Evolutionary conservation across 192 early-diverging fungal genomes (phyloP).

Genomic region (Umbelopsis ramanniana): DNA sequence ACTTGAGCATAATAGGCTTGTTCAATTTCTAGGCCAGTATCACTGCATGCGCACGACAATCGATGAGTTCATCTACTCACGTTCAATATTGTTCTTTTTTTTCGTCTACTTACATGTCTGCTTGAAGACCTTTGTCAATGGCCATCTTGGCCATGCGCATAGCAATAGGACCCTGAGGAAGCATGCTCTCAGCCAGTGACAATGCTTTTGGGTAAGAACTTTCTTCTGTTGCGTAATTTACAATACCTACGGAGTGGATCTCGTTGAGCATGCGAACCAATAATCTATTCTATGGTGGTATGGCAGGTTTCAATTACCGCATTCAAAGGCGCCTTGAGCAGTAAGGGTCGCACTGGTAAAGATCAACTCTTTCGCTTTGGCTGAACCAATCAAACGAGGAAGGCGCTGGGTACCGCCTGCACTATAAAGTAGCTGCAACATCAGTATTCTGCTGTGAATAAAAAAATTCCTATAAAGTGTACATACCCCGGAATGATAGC

Average conservation of each 20-base stretch:
- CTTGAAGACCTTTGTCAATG: slow-evolving; percentile 78
- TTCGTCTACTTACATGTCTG: slow-evolving; percentile 73
- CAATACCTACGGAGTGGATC: slow-evolving; percentile 59
- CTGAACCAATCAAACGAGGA: slow-evolving; percentile 81
- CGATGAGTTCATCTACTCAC: background rate
- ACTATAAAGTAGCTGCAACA: slow-evolving; percentile 39
- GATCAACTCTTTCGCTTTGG: slow-evolving; percentile 92
- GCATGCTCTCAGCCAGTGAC: slow-evolving; percentile 76
- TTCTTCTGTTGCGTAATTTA: slow-evolving; percentile 76
- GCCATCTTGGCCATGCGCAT: slow-evolving; percentile 91
- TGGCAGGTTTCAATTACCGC: slow-evolving; percentile 44
- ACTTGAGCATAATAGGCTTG: slow-evolving; percentile 94
- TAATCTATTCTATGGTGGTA: background rate
- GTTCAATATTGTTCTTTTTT: background rate
- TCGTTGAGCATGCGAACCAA: background rate
- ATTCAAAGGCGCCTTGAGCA: slow-evolving; percentile 62
- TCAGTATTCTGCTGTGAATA: background rate
- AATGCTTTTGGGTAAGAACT: slow-evolving; percentile 75
- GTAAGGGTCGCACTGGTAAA: slow-evolving; percentile 81
- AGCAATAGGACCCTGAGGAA: slow-evolving; percentile 85
- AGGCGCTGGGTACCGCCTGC: slow-evolving; percentile 96
- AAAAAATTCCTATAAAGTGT: background rate
- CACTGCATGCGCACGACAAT: slow-evolving; percentile 38
- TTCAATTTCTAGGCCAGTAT: slow-evolving; percentile 88
- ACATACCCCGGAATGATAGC: slow-evolving; percentile 93